These are phyloP conservation scores for Skeletonema tropicum DNA, from an alignment of 108 stramenopile genomes.

Conservation along the genomic window DNA sequence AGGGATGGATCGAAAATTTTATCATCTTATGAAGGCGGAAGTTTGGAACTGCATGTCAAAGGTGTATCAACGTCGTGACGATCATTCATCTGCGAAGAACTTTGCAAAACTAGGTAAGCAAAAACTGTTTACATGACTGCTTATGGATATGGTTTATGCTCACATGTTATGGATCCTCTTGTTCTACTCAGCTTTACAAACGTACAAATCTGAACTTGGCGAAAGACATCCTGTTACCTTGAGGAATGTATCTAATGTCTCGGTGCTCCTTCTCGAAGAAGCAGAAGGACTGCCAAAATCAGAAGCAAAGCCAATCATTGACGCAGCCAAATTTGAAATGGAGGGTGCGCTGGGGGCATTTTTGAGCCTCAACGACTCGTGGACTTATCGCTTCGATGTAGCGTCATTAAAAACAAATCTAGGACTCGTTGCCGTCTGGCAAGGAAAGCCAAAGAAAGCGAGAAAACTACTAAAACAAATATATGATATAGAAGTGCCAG, in stretches of 20 bases:
- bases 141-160: background rate
- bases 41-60: constrained; percentile 37
- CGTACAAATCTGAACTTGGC: constrained; percentile 31
- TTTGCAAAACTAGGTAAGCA: constrained; percentile 45
- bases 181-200: constrained; percentile 27
- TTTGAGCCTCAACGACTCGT: constrained; percentile 34
- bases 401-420: constrained; percentile 48
- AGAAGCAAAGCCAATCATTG: constrained; percentile 42
- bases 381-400: constrained; percentile 46
- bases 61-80: constrained; percentile 30
- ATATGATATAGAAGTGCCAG: constrained; percentile 33
- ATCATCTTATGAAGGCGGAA: constrained; percentile 23
- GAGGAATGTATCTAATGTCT: constrained; percentile 38
- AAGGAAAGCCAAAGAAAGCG: constrained; percentile 49
- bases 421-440: constrained; percentile 47
- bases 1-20: constrained; percentile 15
- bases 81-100: constrained; percentile 43
- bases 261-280: constrained; percentile 46
- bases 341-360: constrained; percentile 41
- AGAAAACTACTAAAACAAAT: constrained; percentile 38
- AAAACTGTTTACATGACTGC: background rate
- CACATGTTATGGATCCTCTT: background rate
- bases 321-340: constrained; percentile 50
- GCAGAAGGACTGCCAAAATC: constrained; percentile 29
- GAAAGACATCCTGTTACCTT: constrained; percentile 43